Evolutionary conservation across 306 rosid species (phyloP).

Genomic region (Biancaea sappan): DNA sequence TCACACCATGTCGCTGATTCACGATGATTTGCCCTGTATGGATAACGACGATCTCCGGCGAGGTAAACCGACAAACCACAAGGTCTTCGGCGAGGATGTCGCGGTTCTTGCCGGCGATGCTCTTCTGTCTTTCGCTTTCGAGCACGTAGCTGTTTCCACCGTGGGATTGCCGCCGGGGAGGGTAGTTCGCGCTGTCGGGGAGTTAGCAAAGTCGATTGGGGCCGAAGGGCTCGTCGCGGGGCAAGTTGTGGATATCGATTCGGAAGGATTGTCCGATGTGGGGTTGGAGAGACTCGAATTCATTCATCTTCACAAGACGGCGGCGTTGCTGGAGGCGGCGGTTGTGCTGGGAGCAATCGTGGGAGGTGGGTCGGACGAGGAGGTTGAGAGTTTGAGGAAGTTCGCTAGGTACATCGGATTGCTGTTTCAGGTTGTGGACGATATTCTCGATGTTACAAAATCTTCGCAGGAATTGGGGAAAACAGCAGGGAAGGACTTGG

Average conservation of each 20-base stretch:
- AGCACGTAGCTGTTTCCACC: slow-evolving; percentile 66
- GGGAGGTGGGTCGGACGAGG: slow-evolving; percentile 69
- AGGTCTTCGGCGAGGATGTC: slow-evolving; percentile 78
- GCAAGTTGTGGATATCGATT: slow-evolving; percentile 66
- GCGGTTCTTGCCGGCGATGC: slow-evolving; percentile 90
- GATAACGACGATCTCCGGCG: slow-evolving; percentile 93
- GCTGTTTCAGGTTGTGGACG: slow-evolving; percentile 88
- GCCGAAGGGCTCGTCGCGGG: slow-evolving; percentile 78
- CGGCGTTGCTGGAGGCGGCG: slow-evolving; percentile 61
- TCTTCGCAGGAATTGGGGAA: slow-evolving; percentile 83
- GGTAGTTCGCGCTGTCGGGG: slow-evolving; percentile 57
- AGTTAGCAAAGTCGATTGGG: slow-evolving; percentile 69
- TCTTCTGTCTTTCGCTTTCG: slow-evolving; percentile 67
- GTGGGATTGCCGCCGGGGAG: slow-evolving; percentile 45
- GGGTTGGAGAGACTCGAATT: slow-evolving; percentile 67
- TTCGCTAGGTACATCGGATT: slow-evolving; percentile 70
- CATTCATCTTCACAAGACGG: slow-evolving; percentile 78
- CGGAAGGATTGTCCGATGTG: slow-evolving; percentile 62
- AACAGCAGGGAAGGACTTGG: slow-evolving; percentile 83
- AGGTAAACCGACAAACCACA: slow-evolving; percentile 83
- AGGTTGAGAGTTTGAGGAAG: slow-evolving; percentile 64
- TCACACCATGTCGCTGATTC: slow-evolving; percentile 89
- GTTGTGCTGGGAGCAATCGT: slow-evolving; percentile 74
- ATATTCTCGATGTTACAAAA: slow-evolving; percentile 78
- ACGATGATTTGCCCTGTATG: slow-evolving; percentile 89